Conservation (phyloP, 768 basidiomycete species). For the Hericium coralloides region DNA sequence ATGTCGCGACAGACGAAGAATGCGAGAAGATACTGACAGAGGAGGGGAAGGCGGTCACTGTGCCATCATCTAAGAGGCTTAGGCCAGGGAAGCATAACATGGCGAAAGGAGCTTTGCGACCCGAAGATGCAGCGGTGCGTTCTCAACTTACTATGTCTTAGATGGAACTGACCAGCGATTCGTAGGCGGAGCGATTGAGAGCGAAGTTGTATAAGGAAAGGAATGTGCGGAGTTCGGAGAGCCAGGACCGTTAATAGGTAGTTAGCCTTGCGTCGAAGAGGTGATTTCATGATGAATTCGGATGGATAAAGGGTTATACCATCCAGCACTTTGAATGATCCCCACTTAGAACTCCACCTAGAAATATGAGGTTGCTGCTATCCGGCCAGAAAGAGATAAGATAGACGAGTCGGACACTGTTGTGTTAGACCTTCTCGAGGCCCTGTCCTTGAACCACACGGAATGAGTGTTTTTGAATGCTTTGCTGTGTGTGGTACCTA, state of each 20-base stretch:
- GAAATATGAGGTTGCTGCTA: no score
- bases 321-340: no score
- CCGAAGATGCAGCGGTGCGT: constrained; percentile 76
- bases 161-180: not conserved
- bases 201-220: constrained; percentile 30
- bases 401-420: no score
- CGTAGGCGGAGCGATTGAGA: constrained; percentile 58
- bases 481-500: constrained; percentile 14
- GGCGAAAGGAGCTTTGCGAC: constrained; percentile 77
- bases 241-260: not conserved
- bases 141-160: not conserved
- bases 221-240: constrained; percentile 1
- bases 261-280: not conserved
- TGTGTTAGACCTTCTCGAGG: no score
- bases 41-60: constrained; percentile 23
- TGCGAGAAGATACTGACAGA: constrained; percentile 54
- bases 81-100: constrained; percentile 75
- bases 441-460: not conserved
- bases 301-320: no score
- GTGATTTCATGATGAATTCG: no score
- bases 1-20: constrained; percentile 63
- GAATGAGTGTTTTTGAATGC: constrained; percentile 13
- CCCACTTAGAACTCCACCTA: no score
- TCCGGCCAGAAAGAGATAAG: no score
- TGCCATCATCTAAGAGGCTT: constrained; percentile 40